Evolutionary conservation across 2,329 filamentous ascomycete species (phyloP).

Genomic region (Fusarium verticillioides): DNA sequence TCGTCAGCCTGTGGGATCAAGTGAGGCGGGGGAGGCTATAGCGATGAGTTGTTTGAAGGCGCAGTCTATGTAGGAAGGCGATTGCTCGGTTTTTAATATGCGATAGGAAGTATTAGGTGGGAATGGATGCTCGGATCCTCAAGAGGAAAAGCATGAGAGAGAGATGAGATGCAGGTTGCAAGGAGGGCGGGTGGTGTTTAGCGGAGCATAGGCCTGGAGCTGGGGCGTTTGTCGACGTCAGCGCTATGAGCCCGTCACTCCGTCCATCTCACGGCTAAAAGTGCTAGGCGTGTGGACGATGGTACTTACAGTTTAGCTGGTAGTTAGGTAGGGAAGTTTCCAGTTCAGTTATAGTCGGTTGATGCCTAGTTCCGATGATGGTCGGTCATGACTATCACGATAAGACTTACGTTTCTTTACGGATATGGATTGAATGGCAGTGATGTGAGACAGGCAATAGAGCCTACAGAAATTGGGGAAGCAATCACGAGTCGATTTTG

Average conservation of each 20-base stretch:
- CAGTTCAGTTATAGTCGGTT: slow-evolving; percentile 8
- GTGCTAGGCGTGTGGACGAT: slow-evolving; percentile 21
- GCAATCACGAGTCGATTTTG: slow-evolving; percentile 9
- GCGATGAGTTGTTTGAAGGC: slow-evolving; percentile 20
- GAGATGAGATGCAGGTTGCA: slow-evolving; percentile 37
- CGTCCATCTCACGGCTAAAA: slow-evolving; percentile 39
- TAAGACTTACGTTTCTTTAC: background rate
- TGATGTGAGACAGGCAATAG: slow-evolving; percentile 12
- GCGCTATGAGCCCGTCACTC: slow-evolving; percentile 49
- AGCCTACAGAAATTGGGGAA: background rate
- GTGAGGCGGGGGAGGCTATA: slow-evolving; percentile 36
- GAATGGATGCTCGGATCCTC: slow-evolving; percentile 10
- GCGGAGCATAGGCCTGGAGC: slow-evolving; percentile 42
- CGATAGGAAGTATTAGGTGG: slow-evolving; percentile 18
- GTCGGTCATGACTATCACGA: slow-evolving; percentile 21
- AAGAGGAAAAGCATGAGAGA: slow-evolving; percentile 30
- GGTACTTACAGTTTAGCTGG: slow-evolving; percentile 14
- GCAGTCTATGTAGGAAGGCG: slow-evolving; percentile 37
- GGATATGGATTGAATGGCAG: background rate
- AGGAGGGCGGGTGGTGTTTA: slow-evolving; percentile 48
- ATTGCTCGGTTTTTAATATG: slow-evolving; percentile 24
- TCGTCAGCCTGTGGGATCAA: slow-evolving; percentile 46
- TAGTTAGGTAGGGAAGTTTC: slow-evolving; percentile 3
- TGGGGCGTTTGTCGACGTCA: slow-evolving; percentile 60
- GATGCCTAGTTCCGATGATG: slow-evolving; percentile 35